These are phyloP conservation scores for Anacardium occidentale DNA, from an alignment of 345 rosid species.

Conservation along the genomic window DNA sequence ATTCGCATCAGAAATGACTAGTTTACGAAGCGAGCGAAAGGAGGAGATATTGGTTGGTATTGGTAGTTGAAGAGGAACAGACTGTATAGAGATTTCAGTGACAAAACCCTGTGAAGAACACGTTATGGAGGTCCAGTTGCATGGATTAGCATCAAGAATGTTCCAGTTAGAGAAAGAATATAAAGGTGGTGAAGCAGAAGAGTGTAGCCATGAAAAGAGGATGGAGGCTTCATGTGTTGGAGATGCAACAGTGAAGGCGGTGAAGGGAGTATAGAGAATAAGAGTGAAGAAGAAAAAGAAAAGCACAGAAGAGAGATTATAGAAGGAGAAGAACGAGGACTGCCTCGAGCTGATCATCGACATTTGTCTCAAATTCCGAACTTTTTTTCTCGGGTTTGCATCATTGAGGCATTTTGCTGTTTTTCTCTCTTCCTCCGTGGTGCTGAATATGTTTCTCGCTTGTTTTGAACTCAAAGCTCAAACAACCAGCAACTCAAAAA, in stretches of 20 bases:
- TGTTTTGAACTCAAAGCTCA: slow-evolving; percentile 52
- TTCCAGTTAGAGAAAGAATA: slow-evolving; percentile 65
- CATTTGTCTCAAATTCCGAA: slow-evolving; percentile 81
- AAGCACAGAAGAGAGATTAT: slow-evolving; percentile 25
- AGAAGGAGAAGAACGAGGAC: slow-evolving; percentile 31
- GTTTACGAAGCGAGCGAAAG: slow-evolving; percentile 45
- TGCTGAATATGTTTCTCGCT: slow-evolving; percentile 52
- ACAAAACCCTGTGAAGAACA: slow-evolving; percentile 69
- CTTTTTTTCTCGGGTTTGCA: slow-evolving; percentile 62
- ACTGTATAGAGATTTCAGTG: slow-evolving; percentile 58
- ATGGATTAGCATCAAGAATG: slow-evolving; percentile 55
- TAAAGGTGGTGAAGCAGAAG: slow-evolving; percentile 40
- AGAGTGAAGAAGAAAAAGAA: slow-evolving; percentile 19
- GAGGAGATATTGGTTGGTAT: slow-evolving; percentile 56
- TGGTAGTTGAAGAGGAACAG: slow-evolving; percentile 56
- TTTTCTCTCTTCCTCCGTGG: slow-evolving; percentile 33
- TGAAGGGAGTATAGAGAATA: slow-evolving; percentile 24
- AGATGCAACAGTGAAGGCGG: slow-evolving; percentile 26
- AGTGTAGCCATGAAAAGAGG: slow-evolving; percentile 68
- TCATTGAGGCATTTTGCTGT: slow-evolving; percentile 52
- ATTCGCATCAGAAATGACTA: slow-evolving; percentile 66
- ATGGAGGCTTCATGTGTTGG: slow-evolving; percentile 55
- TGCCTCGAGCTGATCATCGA: slow-evolving; percentile 56
- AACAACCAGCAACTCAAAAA: slow-evolving; percentile 21
- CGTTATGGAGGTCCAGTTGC: slow-evolving; percentile 77